Conservation (phyloP, 2,329 filamentous ascomycete genomes). For the Tolypocladium inflatum region DNA sequence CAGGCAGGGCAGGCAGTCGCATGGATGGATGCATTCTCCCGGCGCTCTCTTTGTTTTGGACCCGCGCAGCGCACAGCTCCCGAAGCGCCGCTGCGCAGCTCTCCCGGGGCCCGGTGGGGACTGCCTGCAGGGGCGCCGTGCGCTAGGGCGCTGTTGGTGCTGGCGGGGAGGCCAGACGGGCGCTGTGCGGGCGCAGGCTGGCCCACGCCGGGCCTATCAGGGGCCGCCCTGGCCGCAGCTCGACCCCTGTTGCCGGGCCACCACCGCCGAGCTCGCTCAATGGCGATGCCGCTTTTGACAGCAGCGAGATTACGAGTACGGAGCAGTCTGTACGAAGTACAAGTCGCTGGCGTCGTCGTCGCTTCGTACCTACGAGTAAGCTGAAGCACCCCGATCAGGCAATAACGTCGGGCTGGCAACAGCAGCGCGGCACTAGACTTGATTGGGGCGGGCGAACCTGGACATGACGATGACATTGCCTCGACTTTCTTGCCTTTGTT, state of each 20-base stretch:
- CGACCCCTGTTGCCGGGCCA: not conserved
- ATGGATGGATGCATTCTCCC: not conserved
- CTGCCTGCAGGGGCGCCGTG: not conserved
- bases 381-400: not conserved
- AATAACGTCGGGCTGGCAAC: not conserved
- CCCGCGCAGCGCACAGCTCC: not conserved
- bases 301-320: not conserved
- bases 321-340: not conserved
- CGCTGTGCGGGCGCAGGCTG: not conserved
- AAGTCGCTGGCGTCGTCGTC: not conserved
- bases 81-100: not conserved
- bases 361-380: not conserved
- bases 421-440: not conserved
- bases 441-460: not conserved
- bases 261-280: not conserved
- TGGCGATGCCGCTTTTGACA: not conserved
- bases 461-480: not conserved
- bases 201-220: not conserved
- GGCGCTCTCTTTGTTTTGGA: not conserved
- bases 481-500: not conserved
- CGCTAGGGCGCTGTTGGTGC: not conserved
- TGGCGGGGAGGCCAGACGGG: not conserved
- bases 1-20: not conserved
- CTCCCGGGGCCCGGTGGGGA: not conserved
- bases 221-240: not conserved